Conservation (phyloP, 2,329 filamentous ascomycete species). For the Pseudogymnoascus destructans region DNA sequence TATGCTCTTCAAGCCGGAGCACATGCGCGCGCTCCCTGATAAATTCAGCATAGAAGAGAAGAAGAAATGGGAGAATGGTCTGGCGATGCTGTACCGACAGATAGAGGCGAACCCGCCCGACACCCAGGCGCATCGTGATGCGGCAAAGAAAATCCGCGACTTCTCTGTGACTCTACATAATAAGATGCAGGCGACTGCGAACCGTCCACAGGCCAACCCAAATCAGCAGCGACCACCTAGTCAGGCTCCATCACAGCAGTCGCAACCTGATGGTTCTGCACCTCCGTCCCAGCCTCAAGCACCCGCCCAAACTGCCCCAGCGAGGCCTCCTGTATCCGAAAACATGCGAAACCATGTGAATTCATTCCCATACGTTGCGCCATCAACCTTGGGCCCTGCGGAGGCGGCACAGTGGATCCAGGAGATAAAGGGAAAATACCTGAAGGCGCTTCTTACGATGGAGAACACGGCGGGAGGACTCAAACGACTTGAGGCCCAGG, state of each 20-base stretch:
- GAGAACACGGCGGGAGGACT: slow-evolving; percentile 33
- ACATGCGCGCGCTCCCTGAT: slow-evolving; percentile 23
- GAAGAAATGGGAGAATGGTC: slow-evolving; percentile 43
- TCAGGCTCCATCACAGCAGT: slow-evolving; percentile 13
- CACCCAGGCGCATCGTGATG: slow-evolving; percentile 36
- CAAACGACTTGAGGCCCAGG: slow-evolving; percentile 30
- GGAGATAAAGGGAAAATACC: slow-evolving; percentile 36
- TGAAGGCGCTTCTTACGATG: slow-evolving; percentile 37
- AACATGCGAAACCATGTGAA: slow-evolving; percentile 34
- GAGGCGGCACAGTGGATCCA: slow-evolving; percentile 35
- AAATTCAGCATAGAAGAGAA: slow-evolving; percentile 41
- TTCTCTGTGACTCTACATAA: slow-evolving; percentile 44
- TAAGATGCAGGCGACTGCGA: slow-evolving; percentile 34
- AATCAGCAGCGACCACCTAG: background rate
- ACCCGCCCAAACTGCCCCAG: background rate
- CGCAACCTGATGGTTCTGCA: slow-evolving; percentile 12
- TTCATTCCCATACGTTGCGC: slow-evolving; percentile 35
- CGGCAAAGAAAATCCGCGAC: slow-evolving; percentile 44
- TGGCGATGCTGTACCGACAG: slow-evolving; percentile 38
- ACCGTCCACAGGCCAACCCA: slow-evolving; percentile 13
- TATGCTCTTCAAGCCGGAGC: slow-evolving; percentile 22
- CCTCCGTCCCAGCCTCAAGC: slow-evolving; percentile 14
- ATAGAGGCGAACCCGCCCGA: slow-evolving; percentile 37
- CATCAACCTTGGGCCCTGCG: slow-evolving; percentile 31
- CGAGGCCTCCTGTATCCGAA: slow-evolving; percentile 13